Evolutionary conservation across 768 basidiomycete species (phyloP).

Genomic region (Flagelloscypha sp.): DNA sequence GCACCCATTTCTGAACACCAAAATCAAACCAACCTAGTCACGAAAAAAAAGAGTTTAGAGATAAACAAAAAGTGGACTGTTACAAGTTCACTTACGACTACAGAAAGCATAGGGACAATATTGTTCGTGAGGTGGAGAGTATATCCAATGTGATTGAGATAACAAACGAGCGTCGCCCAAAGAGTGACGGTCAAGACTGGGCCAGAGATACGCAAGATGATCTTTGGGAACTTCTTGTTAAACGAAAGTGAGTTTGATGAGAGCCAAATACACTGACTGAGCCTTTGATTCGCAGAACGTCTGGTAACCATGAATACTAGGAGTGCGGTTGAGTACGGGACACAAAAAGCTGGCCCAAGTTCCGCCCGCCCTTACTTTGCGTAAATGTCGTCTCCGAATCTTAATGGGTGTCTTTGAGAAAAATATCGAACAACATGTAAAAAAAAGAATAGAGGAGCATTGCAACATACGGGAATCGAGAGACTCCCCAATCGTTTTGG

Average conservation of each 20-base stretch:
- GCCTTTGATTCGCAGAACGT: constrained; percentile 77
- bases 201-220: constrained; percentile 63
- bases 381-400: too few species aligned
- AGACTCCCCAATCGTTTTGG: too few species aligned
- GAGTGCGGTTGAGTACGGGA: too few species aligned
- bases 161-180: constrained; percentile 57
- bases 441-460: too few species aligned
- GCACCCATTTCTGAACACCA: constrained; percentile 79
- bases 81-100: constrained; percentile 57
- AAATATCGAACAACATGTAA: too few species aligned
- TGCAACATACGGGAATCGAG: too few species aligned
- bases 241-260: not conserved
- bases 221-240: constrained; percentile 29
- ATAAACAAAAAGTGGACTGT: constrained; percentile 1
- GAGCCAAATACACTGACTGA: constrained; percentile 44
- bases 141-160: constrained; percentile 49
- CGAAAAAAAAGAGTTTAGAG: constrained; percentile 2
- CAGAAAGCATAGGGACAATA: constrained; percentile 80
- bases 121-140: constrained; percentile 66
- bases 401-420: too few species aligned
- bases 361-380: too few species aligned
- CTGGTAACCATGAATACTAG: constrained; percentile 91
- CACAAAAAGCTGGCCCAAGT: too few species aligned
- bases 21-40: constrained; percentile 71
- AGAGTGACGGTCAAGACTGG: constrained; percentile 81